Base-by-base conservation (phyloP, 108 stramenopile genomes). In the Nannochloropsis salina region DNA sequence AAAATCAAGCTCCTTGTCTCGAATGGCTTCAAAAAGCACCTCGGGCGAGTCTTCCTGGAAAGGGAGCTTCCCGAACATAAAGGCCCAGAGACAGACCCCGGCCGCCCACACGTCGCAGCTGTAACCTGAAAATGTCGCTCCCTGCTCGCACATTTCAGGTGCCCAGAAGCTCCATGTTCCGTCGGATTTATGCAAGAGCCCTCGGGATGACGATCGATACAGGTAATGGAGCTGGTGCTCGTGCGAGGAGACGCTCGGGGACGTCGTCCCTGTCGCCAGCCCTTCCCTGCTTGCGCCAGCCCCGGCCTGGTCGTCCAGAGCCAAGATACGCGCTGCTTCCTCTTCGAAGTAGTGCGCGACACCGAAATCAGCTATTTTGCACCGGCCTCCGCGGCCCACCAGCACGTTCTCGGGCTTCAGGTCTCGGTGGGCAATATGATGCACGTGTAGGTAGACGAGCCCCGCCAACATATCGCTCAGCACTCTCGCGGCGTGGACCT, bases 331-430 rank as follows among this genome's bases (percentile, higher is more conserved):
- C 82, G 81, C 81, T 9, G 21, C 22, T 15, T 90, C 88, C 31
- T 90, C 87, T 8, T 82, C 40, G 85, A 88, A 86, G 80, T 45
- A 44, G n/a, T 91, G 86, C 18, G 91, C 88, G 20, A 88, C 88
- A n/a, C 91, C 91, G 61, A 91, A 91, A 85, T 91, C 91, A 3
- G 89, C 85, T 47, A 91, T 84, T 42, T 90, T 91, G 5, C 87
- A 82, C 8, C 86, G 81, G 9, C 80, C 87, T 42, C 90, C 89
- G 31, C 83, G n/a, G n/a, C 85, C 87, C 43, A 90, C 31, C 80
- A 91, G 80, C 31, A 90, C 89, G 47, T 91, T 91, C 84, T 91
- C 91, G n/a, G 91, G 91, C 86, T 91, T 91, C 74, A 90, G 42
- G 82, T 90, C 90, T n/a, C 90, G 88, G 82, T 90, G 88, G n/a